Evolutionary conservation across 208 protist genomes (phyloP).

Genomic region (Wallacemonas sp.): DNA sequence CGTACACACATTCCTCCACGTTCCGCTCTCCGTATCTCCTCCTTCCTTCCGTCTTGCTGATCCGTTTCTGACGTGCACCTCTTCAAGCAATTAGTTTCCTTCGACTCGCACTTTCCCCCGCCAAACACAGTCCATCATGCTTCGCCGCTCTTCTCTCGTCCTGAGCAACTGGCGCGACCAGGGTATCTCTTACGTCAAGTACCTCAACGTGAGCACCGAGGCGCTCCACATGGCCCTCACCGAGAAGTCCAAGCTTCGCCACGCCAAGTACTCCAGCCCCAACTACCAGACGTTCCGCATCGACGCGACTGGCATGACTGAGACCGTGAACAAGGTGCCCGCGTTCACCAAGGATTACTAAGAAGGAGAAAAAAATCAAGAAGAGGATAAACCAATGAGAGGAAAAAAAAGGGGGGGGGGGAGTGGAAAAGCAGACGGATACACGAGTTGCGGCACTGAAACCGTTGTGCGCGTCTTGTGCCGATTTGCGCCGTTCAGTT

Average conservation of each 20-base stretch:
- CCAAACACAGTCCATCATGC: conserved; percentile 33
- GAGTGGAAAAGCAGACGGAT: too few relatives aligned
- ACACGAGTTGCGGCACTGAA: neutral
- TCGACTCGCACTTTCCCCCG: conserved; percentile 6
- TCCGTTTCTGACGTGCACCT: neutral
- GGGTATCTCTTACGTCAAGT: conserved; percentile 91
- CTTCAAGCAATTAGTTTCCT: conserved; percentile 10
- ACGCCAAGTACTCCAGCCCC: conserved; percentile 69
- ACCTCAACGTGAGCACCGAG: conserved; percentile 90
- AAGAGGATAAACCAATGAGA: conserved; percentile 4
- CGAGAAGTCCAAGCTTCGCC: conserved; percentile 62
- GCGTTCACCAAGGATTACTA: conserved; percentile 80
- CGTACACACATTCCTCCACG: too few relatives aligned
- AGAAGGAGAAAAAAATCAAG: conserved; percentile 16
- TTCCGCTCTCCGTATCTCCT: conserved; percentile 10
- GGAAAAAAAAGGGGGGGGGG: neutral
- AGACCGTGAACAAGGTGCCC: conserved; percentile 74
- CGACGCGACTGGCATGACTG: conserved; percentile 64
- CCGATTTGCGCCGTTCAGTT: too few relatives aligned
- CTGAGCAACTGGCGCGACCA: conserved; percentile 84
- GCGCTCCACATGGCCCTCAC: conserved; percentile 81
- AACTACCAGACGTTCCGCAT: conserved; percentile 66
- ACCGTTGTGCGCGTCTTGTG: too few relatives aligned
- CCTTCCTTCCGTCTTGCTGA: conserved; percentile 2
- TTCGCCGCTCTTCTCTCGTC: conserved; percentile 55